phyloP scores from a whole-genome alignment of 441 rosid genomes.

The Euphorbia corollata region DNA sequence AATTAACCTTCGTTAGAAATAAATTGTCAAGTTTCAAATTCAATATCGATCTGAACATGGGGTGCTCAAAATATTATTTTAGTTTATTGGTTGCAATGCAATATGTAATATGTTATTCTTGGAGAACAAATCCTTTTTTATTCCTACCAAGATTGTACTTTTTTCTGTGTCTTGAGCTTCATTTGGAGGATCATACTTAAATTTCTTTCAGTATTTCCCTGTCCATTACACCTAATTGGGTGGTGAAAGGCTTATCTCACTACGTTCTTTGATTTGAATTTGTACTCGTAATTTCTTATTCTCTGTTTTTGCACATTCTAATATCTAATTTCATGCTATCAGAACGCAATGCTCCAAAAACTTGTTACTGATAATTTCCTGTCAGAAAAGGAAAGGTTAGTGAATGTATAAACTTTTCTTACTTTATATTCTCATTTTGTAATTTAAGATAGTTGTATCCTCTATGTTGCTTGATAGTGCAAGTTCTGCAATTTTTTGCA shows the following conservation, averaged over 20 bases:
- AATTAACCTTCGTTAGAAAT: too few species aligned
- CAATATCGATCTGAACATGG: too few species aligned
- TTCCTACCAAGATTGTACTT: too few species aligned
- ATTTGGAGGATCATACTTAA: too few species aligned
- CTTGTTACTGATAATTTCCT: slow-evolving; percentile 56
- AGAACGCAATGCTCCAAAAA: slow-evolving; percentile 82
- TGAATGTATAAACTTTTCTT: slow-evolving; percentile 12
- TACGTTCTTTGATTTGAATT: not conserved
- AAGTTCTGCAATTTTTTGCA: too few species aligned
- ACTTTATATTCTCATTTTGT: not conserved
- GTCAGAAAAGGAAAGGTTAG: slow-evolving; percentile 66
- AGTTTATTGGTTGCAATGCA: too few species aligned
- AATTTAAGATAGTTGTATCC: not conserved
- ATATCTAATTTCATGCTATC: slow-evolving; percentile 22
- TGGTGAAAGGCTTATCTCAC: not conserved
- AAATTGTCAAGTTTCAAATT: too few species aligned
- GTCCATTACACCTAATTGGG: not conserved
- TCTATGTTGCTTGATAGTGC: not conserved
- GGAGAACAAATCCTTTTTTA: too few species aligned
- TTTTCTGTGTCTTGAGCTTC: too few species aligned
- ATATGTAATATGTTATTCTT: too few species aligned
- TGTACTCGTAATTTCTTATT: not conserved
- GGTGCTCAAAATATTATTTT: too few species aligned
- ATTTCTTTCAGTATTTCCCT: not conserved
- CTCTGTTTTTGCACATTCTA: slow-evolving; percentile 5